Evolutionary conservation across 192 early-diverging fungal species (phyloP).

Genomic region (Backusella circina): DNA sequence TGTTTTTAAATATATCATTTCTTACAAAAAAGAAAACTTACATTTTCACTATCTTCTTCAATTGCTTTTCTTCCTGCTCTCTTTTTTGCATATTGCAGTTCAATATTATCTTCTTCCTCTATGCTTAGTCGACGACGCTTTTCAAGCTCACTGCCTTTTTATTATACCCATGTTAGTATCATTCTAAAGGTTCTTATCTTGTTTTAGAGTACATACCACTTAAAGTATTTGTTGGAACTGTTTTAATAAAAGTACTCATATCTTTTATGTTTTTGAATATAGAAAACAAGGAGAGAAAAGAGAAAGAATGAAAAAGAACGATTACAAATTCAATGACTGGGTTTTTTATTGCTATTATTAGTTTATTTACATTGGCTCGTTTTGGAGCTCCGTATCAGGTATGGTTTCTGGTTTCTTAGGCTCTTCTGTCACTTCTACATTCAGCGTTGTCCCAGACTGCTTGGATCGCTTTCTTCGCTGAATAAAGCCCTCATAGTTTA

Average conservation of each 20-base stretch:
- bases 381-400: neutral
- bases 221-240: neutral
- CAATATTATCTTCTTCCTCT: neutral
- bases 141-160: neutral
- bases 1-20: neutral
- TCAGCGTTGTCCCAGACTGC: constrained; percentile 6
- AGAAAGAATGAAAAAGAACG: neutral
- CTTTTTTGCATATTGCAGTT: neutral
- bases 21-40: neutral
- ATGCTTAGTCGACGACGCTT: neutral
- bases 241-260: neutral
- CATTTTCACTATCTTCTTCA: neutral
- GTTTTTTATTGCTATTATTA: neutral
- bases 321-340: neutral
- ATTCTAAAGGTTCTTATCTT: too few relatives aligned
- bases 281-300: neutral
- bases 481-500: constrained; percentile 14
- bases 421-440: constrained; percentile 6
- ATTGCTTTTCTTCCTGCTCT: neutral
- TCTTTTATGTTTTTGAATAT: neutral
- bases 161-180: neutral
- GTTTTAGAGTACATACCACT: neutral
- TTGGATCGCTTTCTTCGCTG: constrained; percentile 17
- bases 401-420: neutral
- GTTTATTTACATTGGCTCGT: constrained; percentile 5